Base-by-base conservation (phyloP, 2,329 filamentous ascomycete genomes). In the Dothideomycetes sp. region DNA sequence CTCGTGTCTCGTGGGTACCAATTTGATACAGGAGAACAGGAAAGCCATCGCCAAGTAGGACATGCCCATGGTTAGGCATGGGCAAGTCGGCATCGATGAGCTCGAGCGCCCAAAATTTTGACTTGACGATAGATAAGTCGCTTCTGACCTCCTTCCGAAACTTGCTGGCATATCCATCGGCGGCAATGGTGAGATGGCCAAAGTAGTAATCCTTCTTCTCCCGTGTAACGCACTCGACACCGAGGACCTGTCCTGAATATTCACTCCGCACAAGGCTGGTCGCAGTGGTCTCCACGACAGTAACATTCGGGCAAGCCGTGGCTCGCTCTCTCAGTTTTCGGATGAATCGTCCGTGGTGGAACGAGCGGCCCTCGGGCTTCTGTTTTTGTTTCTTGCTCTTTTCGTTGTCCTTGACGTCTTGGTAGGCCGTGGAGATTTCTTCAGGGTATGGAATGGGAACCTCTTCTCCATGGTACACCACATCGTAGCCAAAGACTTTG, bases 11-110 rank as follows among this genome's bases (percentile, higher is more conserved):
- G 64, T 83, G 88, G 4, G 85, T 83, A 55, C 91, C 89, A 57
- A 98, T 98, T 65, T 96, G 91, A 68, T 98, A 98, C 43, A 98
- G 75, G 17, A 98, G 77, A 24, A 94, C 77, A 1, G 91, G 89
- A 0, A 78, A 68, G 34, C 76, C 73, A 47, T 84, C 75, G 52
- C 81, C 81, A 46, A 98, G 82, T 40, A 95, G 70, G 48, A 98
- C 89, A 61, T 94, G 87, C 15, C 89, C 91, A 58, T 85, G 84
- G 46, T 78, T 68, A 2, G 79, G 75, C 38, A 74, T 69, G 2
- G 87, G 85, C 8, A 96, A 74, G 17, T 79, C 72, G 41, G 84
- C 85, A 59, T 96, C 88, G 55, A 91, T 84, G 47, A 98, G 73
- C 60, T 98, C 89, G 24, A 98, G 74, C 9, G 81, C 91, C 67